Base-by-base conservation (phyloP, 768 basidiomycete species). In the Amanita inopinata region DNA sequence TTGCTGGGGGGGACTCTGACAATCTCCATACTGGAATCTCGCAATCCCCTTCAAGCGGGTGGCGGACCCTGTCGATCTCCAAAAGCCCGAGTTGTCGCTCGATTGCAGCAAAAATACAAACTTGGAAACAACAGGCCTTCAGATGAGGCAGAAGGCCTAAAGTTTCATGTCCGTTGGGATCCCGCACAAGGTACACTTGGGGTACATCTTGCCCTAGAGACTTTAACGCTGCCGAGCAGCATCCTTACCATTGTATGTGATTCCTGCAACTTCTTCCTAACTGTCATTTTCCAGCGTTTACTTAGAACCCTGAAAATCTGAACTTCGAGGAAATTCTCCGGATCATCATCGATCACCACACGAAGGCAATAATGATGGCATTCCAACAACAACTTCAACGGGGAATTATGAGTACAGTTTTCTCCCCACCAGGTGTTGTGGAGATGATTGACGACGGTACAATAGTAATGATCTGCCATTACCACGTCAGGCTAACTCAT, bases 161-260 rank as follows among this genome's bases (percentile, higher is more conserved):
- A 63, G 22, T 79, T 92, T 39, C 62, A 71, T n/a, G 78, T 85
- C 9, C 66, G 65, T 40, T 96, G 91, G 91, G 79, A 85, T 52
- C 78, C 87, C 2, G 73, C 76, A 33, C 69, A 72, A 46, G 71
- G 73, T 17, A 80, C 84, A 10, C 63, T 85, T 14, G 85, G 81
- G 3, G 73, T 78, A 15, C 55, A 60, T 15, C 60, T 87, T 22
- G 64, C 76, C 17, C 57, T 63, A 6, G 70, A 70, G 14, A 76
- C 76, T 15, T 53, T 61, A 5, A 54, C 60, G 36, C 53, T 79
- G 11, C 55, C 64, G 0, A 53, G 64, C 2, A 64, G 64, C 5
- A 60, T 66, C 33, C 59, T 83, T 30, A 57, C 48, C 23, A 66
- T 91, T 25, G 90, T 90, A 51, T 54, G 83, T 69, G 9, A n/a